Conservation (phyloP, 148 eudicot species). For the Polygonum aviculare region DNA sequence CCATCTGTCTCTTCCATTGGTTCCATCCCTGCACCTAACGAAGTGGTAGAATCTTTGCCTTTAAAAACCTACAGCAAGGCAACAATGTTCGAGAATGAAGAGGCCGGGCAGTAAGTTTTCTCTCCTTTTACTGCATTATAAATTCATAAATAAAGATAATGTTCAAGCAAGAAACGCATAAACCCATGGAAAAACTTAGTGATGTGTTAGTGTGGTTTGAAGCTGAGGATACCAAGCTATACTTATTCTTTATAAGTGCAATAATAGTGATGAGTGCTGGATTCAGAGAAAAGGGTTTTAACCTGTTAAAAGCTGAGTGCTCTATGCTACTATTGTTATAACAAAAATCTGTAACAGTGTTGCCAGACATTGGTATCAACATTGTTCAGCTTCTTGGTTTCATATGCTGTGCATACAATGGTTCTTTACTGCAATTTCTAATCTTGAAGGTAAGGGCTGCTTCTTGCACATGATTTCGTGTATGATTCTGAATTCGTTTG, state of each 20-base stretch:
- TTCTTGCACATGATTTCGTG: background rate
- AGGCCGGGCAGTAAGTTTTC: slow-evolving; percentile 72
- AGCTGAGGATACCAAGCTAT: background rate
- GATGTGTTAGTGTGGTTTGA: background rate
- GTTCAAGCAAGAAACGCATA: background rate
- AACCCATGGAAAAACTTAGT: background rate
- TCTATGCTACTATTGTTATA: background rate
- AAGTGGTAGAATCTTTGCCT: slow-evolving; percentile 85
- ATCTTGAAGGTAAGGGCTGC: background rate
- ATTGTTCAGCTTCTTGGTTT: background rate
- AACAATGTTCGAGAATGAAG: slow-evolving; percentile 43
- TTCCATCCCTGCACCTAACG: slow-evolving; percentile 89
- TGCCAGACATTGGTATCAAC: background rate
- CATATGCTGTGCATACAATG: background rate
- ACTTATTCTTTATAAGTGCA: background rate
- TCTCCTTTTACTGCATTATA: background rate
- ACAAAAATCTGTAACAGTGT: background rate
- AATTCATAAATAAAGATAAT: background rate
- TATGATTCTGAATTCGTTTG: background rate
- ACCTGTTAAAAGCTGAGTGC: background rate
- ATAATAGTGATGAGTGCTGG: background rate
- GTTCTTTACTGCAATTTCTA: background rate
- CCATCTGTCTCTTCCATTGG: slow-evolving; percentile 81
- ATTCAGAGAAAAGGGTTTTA: background rate
- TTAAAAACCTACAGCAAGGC: slow-evolving; percentile 39